Conservation (phyloP, 805 yeast species). For the Yamadazyma tumulicola region DNA sequence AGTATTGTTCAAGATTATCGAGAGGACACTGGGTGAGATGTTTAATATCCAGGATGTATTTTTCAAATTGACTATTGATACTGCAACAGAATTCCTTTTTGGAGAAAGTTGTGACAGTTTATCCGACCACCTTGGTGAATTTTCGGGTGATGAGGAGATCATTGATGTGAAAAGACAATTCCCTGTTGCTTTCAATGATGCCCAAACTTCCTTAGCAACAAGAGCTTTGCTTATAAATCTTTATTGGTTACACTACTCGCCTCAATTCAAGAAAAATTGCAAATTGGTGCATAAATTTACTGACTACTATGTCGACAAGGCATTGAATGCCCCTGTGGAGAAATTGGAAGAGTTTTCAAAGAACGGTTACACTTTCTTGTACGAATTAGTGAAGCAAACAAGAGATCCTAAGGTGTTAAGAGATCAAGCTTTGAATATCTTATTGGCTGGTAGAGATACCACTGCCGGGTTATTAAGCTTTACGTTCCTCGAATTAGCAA, state of each 20-base stretch:
- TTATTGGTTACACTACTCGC: conserved; percentile 22
- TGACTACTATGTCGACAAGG: conserved; percentile 28
- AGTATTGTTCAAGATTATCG: conserved; percentile 28
- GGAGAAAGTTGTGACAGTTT: conserved; percentile 37
- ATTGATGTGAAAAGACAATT: conserved; percentile 30
- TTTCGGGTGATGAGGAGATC: conserved; percentile 18
- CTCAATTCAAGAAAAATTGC: conserved; percentile 20
- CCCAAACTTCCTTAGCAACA: conserved; percentile 29
- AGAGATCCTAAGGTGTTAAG: conserved; percentile 32
- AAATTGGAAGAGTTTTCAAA: conserved; percentile 24
- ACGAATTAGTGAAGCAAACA: conserved; percentile 37
- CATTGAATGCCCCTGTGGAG: conserved; percentile 21
- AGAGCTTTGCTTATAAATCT: conserved; percentile 22
- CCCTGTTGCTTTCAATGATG: conserved; percentile 30
- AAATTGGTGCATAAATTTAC: conserved; percentile 26
- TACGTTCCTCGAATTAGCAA: conserved; percentile 30
- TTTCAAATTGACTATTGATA: conserved; percentile 37
- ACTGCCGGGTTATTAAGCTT: conserved; percentile 39
- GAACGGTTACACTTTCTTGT: conserved; percentile 33
- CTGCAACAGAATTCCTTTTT: conserved; percentile 40
- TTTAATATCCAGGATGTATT: conserved; percentile 39
- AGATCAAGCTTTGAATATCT: conserved; percentile 38
- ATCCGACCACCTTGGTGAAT: conserved; percentile 17
- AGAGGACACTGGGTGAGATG: conserved; percentile 18
- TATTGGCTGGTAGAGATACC: conserved; percentile 43